Conservation (phyloP, 1,284 basidiomycete species). For the Porogramme epimiltina region DNA sequence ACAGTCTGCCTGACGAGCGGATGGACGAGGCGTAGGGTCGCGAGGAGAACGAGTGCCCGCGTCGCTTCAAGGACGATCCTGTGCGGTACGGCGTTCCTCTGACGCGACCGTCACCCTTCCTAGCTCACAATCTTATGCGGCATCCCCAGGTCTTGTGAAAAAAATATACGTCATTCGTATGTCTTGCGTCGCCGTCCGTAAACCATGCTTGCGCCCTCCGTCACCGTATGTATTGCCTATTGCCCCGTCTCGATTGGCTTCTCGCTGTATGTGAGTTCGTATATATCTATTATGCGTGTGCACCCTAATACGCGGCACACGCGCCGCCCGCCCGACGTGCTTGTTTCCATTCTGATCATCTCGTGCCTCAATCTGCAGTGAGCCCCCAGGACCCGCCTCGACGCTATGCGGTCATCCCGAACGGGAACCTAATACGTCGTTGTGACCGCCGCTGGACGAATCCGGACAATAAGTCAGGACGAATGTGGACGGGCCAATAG, state of each 20-base stretch:
- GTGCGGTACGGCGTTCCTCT: conserved; percentile 14
- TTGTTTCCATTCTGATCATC: conserved; percentile 19
- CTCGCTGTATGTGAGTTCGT: conserved; percentile 18
- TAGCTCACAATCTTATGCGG: conserved; percentile 6
- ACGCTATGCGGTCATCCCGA: conserved; percentile 5
- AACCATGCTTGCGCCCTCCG: conserved; percentile 3
- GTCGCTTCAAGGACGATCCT: conserved; percentile 1
- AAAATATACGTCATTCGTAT: conserved; percentile 9
- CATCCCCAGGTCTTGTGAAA: conserved; percentile 12
- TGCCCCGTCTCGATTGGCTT: conserved; percentile 8
- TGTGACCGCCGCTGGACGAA: no score
- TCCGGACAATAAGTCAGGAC: no score
- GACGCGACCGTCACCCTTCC: conserved; percentile 13
- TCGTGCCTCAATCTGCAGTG: conserved; percentile 9
- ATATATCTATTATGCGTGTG: conserved; percentile 9
- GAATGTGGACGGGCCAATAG: background rate
- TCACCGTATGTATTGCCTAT: conserved; percentile 12
- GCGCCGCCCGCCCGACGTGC: background rate
- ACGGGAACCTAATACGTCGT: conserved; percentile 10
- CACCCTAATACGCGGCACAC: conserved; percentile 12
- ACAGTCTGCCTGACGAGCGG: conserved; percentile 25
- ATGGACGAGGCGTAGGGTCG: conserved; percentile 32
- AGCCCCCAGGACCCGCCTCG: background rate
- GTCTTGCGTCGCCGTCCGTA: conserved; percentile 14
- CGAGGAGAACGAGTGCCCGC: conserved; percentile 4